These are phyloP conservation scores for Teunomyces gatunensis DNA, from an alignment of 805 yeast genomes.

Conservation along the genomic window DNA sequence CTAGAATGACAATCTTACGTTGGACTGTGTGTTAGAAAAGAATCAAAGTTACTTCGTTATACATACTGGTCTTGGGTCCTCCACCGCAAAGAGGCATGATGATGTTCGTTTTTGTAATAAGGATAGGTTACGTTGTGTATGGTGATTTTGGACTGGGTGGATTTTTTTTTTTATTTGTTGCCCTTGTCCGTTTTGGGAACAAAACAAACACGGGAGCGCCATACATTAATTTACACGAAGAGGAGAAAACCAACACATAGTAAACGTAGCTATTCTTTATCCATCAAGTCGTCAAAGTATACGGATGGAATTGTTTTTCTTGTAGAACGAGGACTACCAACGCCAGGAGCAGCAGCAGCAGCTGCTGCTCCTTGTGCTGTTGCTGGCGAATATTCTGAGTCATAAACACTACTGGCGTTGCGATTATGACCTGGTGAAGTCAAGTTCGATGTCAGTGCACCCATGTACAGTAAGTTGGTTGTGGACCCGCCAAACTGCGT, in stretches of 20 bases:
- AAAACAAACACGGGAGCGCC: background rate
- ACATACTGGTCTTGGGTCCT: conserved; percentile 42
- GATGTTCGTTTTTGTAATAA: background rate
- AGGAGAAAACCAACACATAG: too few species aligned
- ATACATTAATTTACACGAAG: too few species aligned
- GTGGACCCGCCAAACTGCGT: conserved; percentile 16
- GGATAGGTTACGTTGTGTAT: background rate
- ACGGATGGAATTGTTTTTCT: conserved; percentile 46
- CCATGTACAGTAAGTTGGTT: conserved; percentile 10
- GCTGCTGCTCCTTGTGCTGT: background rate
- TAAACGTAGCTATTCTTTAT: conserved; percentile 15
- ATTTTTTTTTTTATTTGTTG: background rate
- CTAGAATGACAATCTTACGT: conserved; percentile 89
- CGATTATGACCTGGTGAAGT: conserved; percentile 28
- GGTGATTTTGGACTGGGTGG: background rate
- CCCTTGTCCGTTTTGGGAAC: conserved; percentile 4
- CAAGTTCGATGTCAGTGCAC: conserved; percentile 17
- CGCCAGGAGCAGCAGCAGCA: background rate
- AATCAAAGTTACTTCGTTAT: background rate
- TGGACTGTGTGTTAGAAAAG: conserved; percentile 46
- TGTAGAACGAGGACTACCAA: conserved; percentile 13
- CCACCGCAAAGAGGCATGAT: conserved; percentile 44
- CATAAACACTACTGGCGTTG: conserved; percentile 36
- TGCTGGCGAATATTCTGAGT: background rate
- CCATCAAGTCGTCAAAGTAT: conserved; percentile 51